Percentiles rank a stretch among this genome's conserved stretches.
These are phyloP conservation scores for Brettanomyces custersianus DNA, from an alignment of 805 yeast species.

Conservation along the genomic window DNA sequence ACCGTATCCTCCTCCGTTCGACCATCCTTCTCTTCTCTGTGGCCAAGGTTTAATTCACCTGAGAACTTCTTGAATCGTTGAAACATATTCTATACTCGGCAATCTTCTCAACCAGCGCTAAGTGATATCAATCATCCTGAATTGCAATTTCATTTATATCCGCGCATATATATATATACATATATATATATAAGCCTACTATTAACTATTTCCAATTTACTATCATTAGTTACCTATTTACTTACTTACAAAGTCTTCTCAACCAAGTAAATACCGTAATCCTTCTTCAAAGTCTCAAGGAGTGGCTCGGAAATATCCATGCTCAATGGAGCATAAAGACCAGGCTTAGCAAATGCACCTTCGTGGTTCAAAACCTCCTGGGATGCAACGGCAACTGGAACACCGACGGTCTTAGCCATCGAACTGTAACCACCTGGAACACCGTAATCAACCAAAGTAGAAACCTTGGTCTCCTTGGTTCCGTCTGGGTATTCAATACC, in stretches of 20 bases:
- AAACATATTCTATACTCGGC: constrained; percentile 3
- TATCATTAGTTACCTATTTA: too few relatives aligned
- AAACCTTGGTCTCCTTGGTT: constrained; percentile 80
- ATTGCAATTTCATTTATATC: too few relatives aligned
- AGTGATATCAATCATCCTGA: neutral
- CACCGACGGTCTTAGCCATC: constrained; percentile 98
- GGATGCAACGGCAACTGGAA: constrained; percentile 95
- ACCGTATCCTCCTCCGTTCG: constrained; percentile 24
- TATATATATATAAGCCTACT: too few relatives aligned
- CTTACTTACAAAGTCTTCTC: constrained; percentile 62
- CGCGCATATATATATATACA: too few relatives aligned
- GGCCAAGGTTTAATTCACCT: constrained; percentile 8
- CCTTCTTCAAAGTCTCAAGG: constrained; percentile 84
- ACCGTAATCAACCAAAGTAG: constrained; percentile 93
- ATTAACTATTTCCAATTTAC: too few relatives aligned
- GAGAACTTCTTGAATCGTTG: constrained; percentile 17
- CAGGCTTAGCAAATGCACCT: constrained; percentile 69
- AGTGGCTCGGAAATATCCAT: constrained; percentile 86
- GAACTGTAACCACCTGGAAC: constrained; percentile 88
- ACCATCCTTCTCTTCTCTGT: constrained; percentile 29
- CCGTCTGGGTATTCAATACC: constrained; percentile 97
- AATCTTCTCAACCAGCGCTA: neutral
- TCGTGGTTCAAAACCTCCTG: constrained; percentile 60
- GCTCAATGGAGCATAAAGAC: constrained; percentile 87
- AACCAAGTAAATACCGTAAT: constrained; percentile 75